Percentiles rank a stretch among this genome's conserved stretches.
phyloP scores from a whole-genome alignment of 2,329 filamentous ascomycete species.

The Trichoderma hamatum region DNA sequence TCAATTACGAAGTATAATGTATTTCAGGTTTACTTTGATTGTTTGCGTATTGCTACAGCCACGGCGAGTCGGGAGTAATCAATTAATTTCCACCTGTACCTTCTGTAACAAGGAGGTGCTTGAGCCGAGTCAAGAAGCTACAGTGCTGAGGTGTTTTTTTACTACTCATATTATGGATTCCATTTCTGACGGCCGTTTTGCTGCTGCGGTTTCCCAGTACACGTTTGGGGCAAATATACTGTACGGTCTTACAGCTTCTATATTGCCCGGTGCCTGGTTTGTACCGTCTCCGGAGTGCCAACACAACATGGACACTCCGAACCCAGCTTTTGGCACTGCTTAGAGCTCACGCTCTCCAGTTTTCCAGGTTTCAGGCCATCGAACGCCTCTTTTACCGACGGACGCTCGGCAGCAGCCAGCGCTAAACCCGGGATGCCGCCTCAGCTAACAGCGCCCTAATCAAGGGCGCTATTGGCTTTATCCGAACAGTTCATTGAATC shows the following conservation, averaged over 20 bases:
- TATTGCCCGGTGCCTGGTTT: not conserved
- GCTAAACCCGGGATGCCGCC: constrained; percentile 1
- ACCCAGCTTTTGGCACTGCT: not conserved
- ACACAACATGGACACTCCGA: too few species aligned
- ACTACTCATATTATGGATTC: not conserved
- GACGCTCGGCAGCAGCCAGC: not conserved
- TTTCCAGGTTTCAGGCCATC: not conserved
- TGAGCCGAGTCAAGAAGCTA: not conserved
- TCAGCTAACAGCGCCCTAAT: not conserved
- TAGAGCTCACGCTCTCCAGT: not conserved
- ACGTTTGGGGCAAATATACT: not conserved
- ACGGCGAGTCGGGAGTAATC: not conserved
- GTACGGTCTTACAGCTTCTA: not conserved
- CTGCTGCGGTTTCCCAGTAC: not conserved
- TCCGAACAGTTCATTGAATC: not conserved
- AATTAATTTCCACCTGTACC: not conserved
- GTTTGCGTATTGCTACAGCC: not conserved
- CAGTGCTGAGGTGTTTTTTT: not conserved
- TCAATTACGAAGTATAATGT: not conserved
- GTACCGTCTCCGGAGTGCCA: too few species aligned
- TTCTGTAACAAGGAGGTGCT: constrained; percentile 13
- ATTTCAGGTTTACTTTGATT: not conserved
- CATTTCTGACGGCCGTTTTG: not conserved
- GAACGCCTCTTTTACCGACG: not conserved
- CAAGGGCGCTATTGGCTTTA: not conserved